Base-by-base conservation (phyloP, 2,329 filamentous ascomycete species). In the Fusarium sp. region DNA sequence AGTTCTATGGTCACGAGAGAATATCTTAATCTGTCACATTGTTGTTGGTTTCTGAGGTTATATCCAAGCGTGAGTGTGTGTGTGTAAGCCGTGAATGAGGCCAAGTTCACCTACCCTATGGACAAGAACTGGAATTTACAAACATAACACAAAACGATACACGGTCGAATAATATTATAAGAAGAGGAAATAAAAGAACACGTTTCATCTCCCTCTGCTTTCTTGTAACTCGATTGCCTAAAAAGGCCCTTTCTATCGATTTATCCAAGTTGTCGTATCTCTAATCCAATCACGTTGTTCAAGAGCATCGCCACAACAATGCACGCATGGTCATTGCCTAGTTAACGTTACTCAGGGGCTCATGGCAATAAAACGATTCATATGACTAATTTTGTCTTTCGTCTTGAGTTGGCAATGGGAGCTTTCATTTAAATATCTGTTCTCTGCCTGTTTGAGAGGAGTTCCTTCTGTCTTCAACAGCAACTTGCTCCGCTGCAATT, bases 291-390 rank as follows among this genome's bases (percentile, higher is more conserved):
- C 62, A 65, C 23, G 26, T 9, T 18, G 37, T 39, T 16, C 4
- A 28, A 16, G 28, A 3, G 62, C 54, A 65, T 66, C 19, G 62
- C 62, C 62, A 66, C 62, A 65, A 10, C 52, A 18, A 31, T 50
- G 49, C 25, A 65, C 30, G 54, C 30, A 48, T 28, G 8, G 19
- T 54, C 30, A 65, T 37, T 65, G 62, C 62, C 62, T 65, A 53
- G 23, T 28, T 11, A 18, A 37, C 34, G 34, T 28, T 30, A 39
- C 18, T 19, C 28, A 30, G 16, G 21, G 26, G 21, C 11, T 42
- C 37, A 46, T 23, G 9, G 10, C 41, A 11, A 21, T 25, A 41
- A 18, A 16, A 18, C 18, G 19, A 30, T 30, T 18, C 16, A 43
- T 43, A 13, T 23, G 4, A 28, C 14, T 9, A 12, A 39, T 25